Evolutionary conservation across 2,329 filamentous ascomycete species (phyloP).

Genomic region (Penicillium sp.): DNA sequence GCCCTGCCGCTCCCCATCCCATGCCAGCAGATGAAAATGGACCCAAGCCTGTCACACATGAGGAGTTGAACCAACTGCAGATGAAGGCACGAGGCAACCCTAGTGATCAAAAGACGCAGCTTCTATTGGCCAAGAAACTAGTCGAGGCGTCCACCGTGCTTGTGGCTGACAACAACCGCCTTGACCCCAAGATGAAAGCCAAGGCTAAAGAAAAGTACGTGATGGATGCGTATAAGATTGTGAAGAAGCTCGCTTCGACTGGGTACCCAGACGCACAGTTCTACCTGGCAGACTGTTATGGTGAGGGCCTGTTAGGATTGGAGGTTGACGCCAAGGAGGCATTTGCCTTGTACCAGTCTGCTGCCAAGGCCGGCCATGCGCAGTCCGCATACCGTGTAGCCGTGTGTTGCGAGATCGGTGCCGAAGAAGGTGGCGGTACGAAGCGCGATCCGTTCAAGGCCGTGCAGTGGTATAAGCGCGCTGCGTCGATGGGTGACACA

Average conservation of each 20-base stretch:
- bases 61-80: slow-evolving; percentile 78
- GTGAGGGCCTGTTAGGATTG: slow-evolving; percentile 77
- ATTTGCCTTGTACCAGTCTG: slow-evolving; percentile 90
- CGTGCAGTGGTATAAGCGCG: slow-evolving; percentile 97
- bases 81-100: slow-evolving; percentile 73
- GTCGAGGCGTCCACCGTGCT: slow-evolving; percentile 84
- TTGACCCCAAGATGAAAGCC: slow-evolving; percentile 67
- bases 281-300: slow-evolving; percentile 86
- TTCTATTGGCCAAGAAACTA: slow-evolving; percentile 80
- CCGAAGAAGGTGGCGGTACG: slow-evolving; percentile 92
- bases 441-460: slow-evolving; percentile 90
- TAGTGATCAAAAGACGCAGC: slow-evolving; percentile 71
- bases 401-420: slow-evolving; percentile 95
- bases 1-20: slow-evolving; percentile 23
- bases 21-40: slow-evolving; percentile 14
- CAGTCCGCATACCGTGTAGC: slow-evolving; percentile 91
- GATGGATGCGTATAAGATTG: slow-evolving; percentile 82
- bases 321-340: slow-evolving; percentile 89
- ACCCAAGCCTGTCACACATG: slow-evolving; percentile 69
- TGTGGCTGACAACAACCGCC: slow-evolving; percentile 74
- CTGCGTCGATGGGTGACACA: slow-evolving; percentile 85
- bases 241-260: slow-evolving; percentile 81
- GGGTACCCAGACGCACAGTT: slow-evolving; percentile 91
- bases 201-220: slow-evolving; percentile 81
- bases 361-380: slow-evolving; percentile 85